Base-by-base conservation (phyloP, 352 stramenopile species). In the Globisporangium irregulare region DNA sequence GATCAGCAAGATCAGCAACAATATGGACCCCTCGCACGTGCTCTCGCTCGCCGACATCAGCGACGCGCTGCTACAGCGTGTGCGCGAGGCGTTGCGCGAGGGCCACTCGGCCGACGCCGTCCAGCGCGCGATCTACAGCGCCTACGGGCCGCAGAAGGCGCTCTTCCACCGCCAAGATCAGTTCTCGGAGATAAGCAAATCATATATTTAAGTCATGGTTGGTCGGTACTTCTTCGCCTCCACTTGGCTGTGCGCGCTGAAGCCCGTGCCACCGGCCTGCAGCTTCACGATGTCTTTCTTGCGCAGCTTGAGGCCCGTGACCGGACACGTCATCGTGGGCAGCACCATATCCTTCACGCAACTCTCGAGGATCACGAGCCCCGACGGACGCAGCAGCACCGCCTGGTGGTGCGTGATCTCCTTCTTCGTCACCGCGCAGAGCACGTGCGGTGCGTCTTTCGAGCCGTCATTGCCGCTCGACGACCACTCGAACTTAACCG, bases 191-290 rank as follows among this genome's bases (percentile, higher is more conserved):
- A 65, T 89, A 41, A 61, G 74, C 51, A 80, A 70, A 70, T 48
- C 62, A 14, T 80, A 77, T 80, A 84, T 80, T 82, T 87, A 86
- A 75, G 80, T 96, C 84, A 94, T 96, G 29, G 75, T 84, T 4
- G 86, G 87, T 50, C 86, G 77, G 64, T 96, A 96, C 68, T 94
- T 94, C 68, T 96, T 96, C 43, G 88, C 88, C 60, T 96, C 86
- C 2, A 96, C 88, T 12, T 71, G 89, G 77, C 88, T 96, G 73
- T 96, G 88, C 0, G 88, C 88, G 64, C 85, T 94, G 70, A 91
- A 96, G 36, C 82, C 82, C 24, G 88, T 92, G 24, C 88, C 88
- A 29, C 86, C 86, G 0, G 81, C 73, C 69, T 94, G 86, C 5
- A 96, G 74, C 53, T 85, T 78, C 41, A 96, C 74, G 67, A 96